phyloP scores from a whole-genome alignment of 805 yeast genomes.

The Starmerella bombicola region DNA sequence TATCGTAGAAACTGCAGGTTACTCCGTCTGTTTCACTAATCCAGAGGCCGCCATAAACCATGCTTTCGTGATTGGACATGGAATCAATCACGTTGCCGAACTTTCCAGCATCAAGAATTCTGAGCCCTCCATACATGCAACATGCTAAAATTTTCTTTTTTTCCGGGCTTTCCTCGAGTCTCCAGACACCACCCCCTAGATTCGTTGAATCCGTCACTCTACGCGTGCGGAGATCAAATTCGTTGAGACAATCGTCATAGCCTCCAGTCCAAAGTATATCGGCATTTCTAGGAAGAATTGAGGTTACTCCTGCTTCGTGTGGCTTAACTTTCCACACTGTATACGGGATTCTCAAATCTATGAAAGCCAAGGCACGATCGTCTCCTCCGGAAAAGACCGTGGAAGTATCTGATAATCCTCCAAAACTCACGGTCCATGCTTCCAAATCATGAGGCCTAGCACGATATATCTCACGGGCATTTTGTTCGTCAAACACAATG shows the following conservation, averaged over 20 bases:
- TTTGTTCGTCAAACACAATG: conserved; percentile 30
- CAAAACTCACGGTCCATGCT: conserved; percentile 74
- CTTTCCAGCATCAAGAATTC: conserved; percentile 36
- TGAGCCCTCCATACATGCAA: conserved; percentile 94
- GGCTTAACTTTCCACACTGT: conserved; percentile 33
- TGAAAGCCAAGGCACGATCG: conserved; percentile 63
- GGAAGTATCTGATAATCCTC: conserved; percentile 18
- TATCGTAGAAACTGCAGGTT: conserved; percentile 89
- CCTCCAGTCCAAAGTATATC: conserved; percentile 69
- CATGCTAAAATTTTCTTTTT: conserved; percentile 48
- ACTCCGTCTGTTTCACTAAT: conserved; percentile 39
- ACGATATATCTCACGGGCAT: conserved; percentile 3
- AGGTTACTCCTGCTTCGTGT: conserved; percentile 86
- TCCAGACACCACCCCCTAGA: conserved; percentile 93
- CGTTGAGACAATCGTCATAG: conserved; percentile 68
- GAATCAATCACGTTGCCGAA: conserved; percentile 12
- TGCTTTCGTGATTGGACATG: conserved; percentile 51
- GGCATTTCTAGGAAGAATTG: conserved; percentile 44
- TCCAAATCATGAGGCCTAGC: conserved; percentile 51
- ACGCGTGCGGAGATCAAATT: conserved; percentile 52
- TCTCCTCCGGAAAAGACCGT: conserved; percentile 80
- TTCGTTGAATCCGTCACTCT: conserved; percentile 35
- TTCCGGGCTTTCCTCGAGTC: conserved; percentile 53
- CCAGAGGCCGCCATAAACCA: conserved; percentile 97
- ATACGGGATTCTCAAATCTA: conserved; percentile 42